These are phyloP conservation scores for Gryganskiella cystojenkinii DNA, from an alignment of 192 early-diverging fungal genomes.

Conservation along the genomic window DNA sequence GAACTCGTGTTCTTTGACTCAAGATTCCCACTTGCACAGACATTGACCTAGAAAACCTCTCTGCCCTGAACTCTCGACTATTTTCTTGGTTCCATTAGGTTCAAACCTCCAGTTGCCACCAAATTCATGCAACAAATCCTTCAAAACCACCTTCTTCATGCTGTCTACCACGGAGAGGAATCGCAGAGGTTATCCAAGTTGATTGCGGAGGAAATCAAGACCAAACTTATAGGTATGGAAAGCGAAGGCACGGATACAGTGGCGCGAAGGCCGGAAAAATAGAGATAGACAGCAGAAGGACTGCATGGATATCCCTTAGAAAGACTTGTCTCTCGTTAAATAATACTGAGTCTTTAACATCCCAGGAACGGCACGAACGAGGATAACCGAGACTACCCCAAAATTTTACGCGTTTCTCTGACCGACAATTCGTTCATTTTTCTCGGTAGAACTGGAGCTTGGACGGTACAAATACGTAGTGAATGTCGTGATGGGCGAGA, in stretches of 20 bases:
- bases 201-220: conserved; percentile 46
- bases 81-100: conserved; percentile 10
- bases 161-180: conserved; percentile 30
- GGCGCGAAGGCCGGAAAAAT: too few species aligned
- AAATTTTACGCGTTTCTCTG: neutral
- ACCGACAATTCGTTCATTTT: neutral
- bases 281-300: too few species aligned
- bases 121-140: conserved; percentile 52
- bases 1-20: too few species aligned
- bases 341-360: too few species aligned
- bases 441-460: conserved; percentile 30
- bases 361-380: neutral
- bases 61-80: too few species aligned
- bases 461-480: conserved; percentile 51
- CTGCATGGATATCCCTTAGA: too few species aligned
- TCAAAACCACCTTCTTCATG: conserved; percentile 28
- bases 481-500: conserved; percentile 48
- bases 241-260: too few species aligned
- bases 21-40: too few species aligned
- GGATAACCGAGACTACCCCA: neutral
- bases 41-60: too few species aligned
- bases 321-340: too few species aligned
- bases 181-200: conserved; percentile 30
- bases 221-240: conserved; percentile 36
- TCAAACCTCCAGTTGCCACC: conserved; percentile 38